phyloP scores from a whole-genome alignment of 352 stramenopile genomes.

The Phytophthora litchii region DNA sequence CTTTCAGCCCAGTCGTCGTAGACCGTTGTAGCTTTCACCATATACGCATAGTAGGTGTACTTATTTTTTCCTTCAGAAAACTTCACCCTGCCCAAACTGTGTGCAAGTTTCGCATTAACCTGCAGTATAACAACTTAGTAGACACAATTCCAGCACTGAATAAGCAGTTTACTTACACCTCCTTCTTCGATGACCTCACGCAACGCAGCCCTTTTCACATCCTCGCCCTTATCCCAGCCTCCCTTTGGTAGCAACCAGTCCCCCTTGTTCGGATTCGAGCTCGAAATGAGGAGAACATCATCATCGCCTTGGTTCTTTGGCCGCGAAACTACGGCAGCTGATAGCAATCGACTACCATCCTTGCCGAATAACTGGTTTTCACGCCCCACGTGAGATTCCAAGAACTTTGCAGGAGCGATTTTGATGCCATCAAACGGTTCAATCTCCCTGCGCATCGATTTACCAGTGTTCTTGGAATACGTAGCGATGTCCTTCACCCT shows the following conservation, averaged over 20 bases:
- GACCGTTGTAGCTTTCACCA: slow-evolving; percentile 7
- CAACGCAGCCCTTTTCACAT: slow-evolving; percentile 1
- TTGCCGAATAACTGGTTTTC: neutral
- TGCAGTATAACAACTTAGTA: too few species aligned
- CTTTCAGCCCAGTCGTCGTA: slow-evolving; percentile 28
- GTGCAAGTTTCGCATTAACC: neutral
- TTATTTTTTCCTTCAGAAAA: neutral
- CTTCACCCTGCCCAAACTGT: neutral
- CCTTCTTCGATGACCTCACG: slow-evolving; percentile 29
- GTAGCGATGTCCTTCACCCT: slow-evolving; percentile 3
- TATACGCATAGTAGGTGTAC: slow-evolving; percentile 10
- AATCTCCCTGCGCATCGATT: slow-evolving; percentile 13
- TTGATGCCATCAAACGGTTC: neutral
- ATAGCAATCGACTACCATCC: neutral
- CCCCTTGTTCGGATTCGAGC: slow-evolving; percentile 17
- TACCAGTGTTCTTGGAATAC: neutral
- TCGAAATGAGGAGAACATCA: slow-evolving; percentile 23
- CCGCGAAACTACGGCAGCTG: neutral
- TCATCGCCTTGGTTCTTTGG: neutral
- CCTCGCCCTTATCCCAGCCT: slow-evolving; percentile 18
- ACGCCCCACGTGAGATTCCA: slow-evolving; percentile 4
- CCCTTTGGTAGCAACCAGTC: slow-evolving; percentile 27
- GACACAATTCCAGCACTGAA: too few species aligned
- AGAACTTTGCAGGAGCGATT: neutral
- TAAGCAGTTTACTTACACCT: slow-evolving; percentile 28